phyloP scores from a whole-genome alignment of 2,329 filamentous ascomycete species.

The Passalora sequoiae region DNA sequence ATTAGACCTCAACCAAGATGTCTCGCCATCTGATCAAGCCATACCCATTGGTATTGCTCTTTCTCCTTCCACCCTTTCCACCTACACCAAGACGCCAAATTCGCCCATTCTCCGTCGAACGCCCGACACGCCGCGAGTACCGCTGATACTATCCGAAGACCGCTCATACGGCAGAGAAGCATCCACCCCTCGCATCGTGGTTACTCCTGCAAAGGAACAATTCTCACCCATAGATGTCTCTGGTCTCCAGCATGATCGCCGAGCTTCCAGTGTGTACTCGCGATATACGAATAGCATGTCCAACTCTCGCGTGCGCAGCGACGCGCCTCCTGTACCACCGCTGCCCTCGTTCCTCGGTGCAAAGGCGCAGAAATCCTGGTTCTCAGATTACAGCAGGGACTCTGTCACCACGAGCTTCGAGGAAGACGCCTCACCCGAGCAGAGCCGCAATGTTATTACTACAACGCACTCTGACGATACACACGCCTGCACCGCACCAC shows the following conservation, averaged over 20 bases:
- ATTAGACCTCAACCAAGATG: conserved; percentile 38
- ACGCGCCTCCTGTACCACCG: conserved; percentile 56
- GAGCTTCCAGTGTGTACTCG: conserved; percentile 59
- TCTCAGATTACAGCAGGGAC: conserved; percentile 25
- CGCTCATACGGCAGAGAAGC: conserved; percentile 6
- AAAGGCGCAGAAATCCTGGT: conserved; percentile 8
- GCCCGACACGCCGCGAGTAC: neutral
- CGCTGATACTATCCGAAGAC: neutral
- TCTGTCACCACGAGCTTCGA: conserved; percentile 38
- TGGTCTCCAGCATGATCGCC: conserved; percentile 31
- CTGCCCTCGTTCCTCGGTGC: conserved; percentile 42
- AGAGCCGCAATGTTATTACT: neutral
- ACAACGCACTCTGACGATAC: neutral
- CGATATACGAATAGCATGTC: conserved; percentile 41
- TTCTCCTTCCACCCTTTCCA: conserved; percentile 50
- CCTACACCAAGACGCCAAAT: conserved; percentile 36
- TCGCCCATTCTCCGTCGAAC: conserved; percentile 12
- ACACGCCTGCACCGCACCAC: neutral
- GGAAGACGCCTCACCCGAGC: conserved; percentile 41
- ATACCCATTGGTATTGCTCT: conserved; percentile 69
- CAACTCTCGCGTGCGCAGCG: conserved; percentile 17
- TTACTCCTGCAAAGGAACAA: conserved; percentile 49
- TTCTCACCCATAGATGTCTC: conserved; percentile 53
- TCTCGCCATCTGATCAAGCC: conserved; percentile 64
- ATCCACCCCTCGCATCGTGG: conserved; percentile 48